Conservation (phyloP, 257 asterid genomes). For the Fraxinus anomala region DNA sequence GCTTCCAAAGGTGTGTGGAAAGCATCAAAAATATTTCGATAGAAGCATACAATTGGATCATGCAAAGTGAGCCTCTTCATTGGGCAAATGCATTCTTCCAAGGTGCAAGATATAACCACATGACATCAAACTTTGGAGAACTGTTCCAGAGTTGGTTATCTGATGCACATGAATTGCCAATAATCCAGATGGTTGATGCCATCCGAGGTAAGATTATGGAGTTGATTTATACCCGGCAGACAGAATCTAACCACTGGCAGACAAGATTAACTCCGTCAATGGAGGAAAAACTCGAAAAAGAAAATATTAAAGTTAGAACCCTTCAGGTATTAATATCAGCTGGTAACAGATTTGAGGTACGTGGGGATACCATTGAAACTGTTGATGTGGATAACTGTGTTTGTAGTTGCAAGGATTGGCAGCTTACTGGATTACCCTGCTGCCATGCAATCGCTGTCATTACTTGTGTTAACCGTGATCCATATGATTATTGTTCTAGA, state of each 20-base stretch:
- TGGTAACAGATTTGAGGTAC: slow-evolving; percentile 68
- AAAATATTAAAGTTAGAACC: slow-evolving; percentile 50
- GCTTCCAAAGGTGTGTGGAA: slow-evolving; percentile 67
- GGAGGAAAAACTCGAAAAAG: slow-evolving; percentile 79
- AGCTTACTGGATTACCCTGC: slow-evolving; percentile 82
- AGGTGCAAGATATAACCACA: slow-evolving; percentile 80
- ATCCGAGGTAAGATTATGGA: slow-evolving; percentile 47
- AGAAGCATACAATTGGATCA: slow-evolving; percentile 83
- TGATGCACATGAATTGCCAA: slow-evolving; percentile 90
- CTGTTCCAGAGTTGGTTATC: slow-evolving; percentile 82
- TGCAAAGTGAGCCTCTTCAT: slow-evolving; percentile 85
- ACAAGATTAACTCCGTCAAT: slow-evolving; percentile 74
- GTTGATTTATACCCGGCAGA: slow-evolving; percentile 43
- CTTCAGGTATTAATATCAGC: slow-evolving; percentile 47
- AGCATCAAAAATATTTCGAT: slow-evolving; percentile 73
- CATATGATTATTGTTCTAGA: slow-evolving; percentile 69
- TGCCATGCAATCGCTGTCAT: slow-evolving; percentile 80
- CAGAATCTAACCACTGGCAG: slow-evolving; percentile 66
- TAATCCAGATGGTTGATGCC: slow-evolving; percentile 89
- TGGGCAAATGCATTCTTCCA: slow-evolving; percentile 88
- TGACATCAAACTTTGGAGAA: slow-evolving; percentile 76
- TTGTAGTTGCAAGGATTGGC: slow-evolving; percentile 82
- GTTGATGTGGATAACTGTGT: slow-evolving; percentile 68
- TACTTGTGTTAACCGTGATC: slow-evolving; percentile 50
- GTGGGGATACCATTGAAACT: slow-evolving; percentile 64